These are phyloP conservation scores for Ophiostoma tasmaniense DNA, from an alignment of 2,329 filamentous ascomycete species.

Conservation along the genomic window DNA sequence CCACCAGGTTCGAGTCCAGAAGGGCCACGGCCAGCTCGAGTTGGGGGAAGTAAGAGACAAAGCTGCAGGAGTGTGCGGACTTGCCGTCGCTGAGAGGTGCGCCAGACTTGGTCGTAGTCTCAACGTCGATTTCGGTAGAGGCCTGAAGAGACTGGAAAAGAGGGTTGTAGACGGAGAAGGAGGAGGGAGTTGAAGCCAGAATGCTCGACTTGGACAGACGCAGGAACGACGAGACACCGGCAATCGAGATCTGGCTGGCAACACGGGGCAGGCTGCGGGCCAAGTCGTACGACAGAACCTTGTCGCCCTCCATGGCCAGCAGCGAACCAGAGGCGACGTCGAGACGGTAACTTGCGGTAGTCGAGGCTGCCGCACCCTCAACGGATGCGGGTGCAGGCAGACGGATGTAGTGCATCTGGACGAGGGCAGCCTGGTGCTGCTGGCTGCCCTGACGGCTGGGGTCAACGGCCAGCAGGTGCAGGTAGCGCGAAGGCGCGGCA, in stretches of 20 bases:
- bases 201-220: constrained; percentile 59
- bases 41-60: constrained; percentile 56
- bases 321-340: constrained; percentile 57
- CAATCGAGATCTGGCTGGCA: constrained; percentile 44
- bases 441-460: constrained; percentile 17
- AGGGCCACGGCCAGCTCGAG: constrained; percentile 59
- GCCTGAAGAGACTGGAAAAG: constrained; percentile 56
- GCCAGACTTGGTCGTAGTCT: constrained; percentile 10
- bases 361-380: not conserved
- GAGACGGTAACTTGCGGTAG: constrained; percentile 39
- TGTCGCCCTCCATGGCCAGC: constrained; percentile 47
- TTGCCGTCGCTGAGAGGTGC: constrained; percentile 27
- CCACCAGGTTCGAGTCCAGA: constrained; percentile 54
- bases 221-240: constrained; percentile 52
- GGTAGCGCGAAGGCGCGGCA: constrained; percentile 24
- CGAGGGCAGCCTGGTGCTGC: constrained; percentile 19
- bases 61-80: constrained; percentile 29
- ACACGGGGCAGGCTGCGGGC: constrained; percentile 53
- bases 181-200: constrained; percentile 49
- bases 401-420: constrained; percentile 22
- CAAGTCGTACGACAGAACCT: constrained; percentile 55
- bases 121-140: constrained; percentile 35
- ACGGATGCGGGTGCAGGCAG: constrained; percentile 10
- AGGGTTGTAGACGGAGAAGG: constrained; percentile 59
- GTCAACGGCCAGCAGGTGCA: constrained; percentile 30